Percentiles rank a stretch among this genome's conserved stretches.
Conservation (phyloP, 2,329 filamentous ascomycete genomes). For the Sporothrix mexicana region DNA sequence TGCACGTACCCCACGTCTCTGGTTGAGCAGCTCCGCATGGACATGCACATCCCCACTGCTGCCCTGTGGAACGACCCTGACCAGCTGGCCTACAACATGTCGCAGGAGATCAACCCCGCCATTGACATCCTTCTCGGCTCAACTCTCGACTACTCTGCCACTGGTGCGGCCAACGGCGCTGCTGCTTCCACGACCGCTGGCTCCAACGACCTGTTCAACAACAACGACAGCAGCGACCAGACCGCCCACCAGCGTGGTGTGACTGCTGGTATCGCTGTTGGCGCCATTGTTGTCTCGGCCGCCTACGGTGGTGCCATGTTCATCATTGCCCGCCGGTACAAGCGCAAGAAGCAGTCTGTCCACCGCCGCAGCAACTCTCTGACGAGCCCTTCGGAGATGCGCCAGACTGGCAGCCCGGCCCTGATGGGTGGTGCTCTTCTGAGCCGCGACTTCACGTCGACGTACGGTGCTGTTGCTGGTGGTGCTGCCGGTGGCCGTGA, state of each 20-base stretch:
- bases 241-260: slow-evolving; percentile 67
- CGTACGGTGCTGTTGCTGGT: slow-evolving; percentile 57
- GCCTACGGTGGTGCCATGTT: slow-evolving; percentile 97
- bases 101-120: slow-evolving; percentile 80
- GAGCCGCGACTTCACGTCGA: slow-evolving; percentile 60
- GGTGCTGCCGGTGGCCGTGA: slow-evolving; percentile 56
- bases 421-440: slow-evolving; percentile 74
- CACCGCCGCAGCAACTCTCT: slow-evolving; percentile 79
- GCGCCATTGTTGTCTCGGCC: slow-evolving; percentile 76
- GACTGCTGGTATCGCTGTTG: slow-evolving; percentile 73
- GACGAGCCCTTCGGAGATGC: slow-evolving; percentile 64
- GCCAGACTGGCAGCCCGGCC: slow-evolving; percentile 60
- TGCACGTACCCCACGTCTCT: slow-evolving; percentile 71
- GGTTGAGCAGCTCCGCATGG: slow-evolving; percentile 69
- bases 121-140: slow-evolving; percentile 68
- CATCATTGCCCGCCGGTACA: slow-evolving; percentile 86
- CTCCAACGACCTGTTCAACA: slow-evolving; percentile 47
- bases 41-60: slow-evolving; percentile 75
- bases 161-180: slow-evolving; percentile 47
- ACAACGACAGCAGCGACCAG: slow-evolving; percentile 51
- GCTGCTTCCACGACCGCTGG: slow-evolving; percentile 42
- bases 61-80: slow-evolving; percentile 74
- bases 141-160: slow-evolving; percentile 49
- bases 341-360: slow-evolving; percentile 80
- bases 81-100: slow-evolving; percentile 71